Evolutionary conservation across 2,329 filamentous ascomycete genomes (phyloP).

Genomic region (Reticulascus tulasneorum): DNA sequence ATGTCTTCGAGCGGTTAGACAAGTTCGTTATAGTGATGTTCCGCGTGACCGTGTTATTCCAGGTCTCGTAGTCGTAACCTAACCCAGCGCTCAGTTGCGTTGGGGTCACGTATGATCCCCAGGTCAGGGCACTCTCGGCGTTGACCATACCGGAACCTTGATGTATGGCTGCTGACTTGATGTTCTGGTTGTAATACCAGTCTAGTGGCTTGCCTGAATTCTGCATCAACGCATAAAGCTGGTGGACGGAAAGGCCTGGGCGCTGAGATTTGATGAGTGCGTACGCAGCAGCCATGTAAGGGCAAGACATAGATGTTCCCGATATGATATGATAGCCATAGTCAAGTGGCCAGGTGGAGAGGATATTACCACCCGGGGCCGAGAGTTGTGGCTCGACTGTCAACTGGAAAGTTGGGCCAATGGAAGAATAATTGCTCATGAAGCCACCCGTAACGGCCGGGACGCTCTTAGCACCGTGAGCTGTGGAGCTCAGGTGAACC

Average conservation of each 20-base stretch:
- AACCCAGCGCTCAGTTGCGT: too few relatives aligned
- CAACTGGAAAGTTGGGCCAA: too few relatives aligned
- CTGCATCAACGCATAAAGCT: conserved; percentile 25
- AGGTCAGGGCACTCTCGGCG: too few relatives aligned
- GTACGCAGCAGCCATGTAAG: conserved; percentile 26
- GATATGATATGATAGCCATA: conserved; percentile 27
- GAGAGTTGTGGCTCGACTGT: conserved; percentile 25
- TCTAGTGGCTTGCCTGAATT: conserved; percentile 22
- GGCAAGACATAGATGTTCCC: conserved; percentile 33
- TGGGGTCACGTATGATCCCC: too few relatives aligned
- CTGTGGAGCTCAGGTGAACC: too few relatives aligned
- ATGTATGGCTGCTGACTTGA: conserved; percentile 15
- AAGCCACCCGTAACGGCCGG: too few relatives aligned
- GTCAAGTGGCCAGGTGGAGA: conserved; percentile 29
- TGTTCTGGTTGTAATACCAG: too few relatives aligned
- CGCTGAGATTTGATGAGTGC: conserved; percentile 29
- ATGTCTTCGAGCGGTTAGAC: conserved; percentile 42
- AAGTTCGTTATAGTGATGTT: conserved; percentile 53
- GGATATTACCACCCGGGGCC: conserved; percentile 29
- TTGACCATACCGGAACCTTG: conserved; percentile 11
- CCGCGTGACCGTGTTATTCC: too few relatives aligned
- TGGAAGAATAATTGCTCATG: too few relatives aligned
- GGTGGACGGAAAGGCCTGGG: conserved; percentile 19
- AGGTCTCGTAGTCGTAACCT: conserved; percentile 20
- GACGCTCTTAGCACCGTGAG: too few relatives aligned